Conservation (phyloP, 208 protist genomes). For the Crithidia bombi region DNA sequence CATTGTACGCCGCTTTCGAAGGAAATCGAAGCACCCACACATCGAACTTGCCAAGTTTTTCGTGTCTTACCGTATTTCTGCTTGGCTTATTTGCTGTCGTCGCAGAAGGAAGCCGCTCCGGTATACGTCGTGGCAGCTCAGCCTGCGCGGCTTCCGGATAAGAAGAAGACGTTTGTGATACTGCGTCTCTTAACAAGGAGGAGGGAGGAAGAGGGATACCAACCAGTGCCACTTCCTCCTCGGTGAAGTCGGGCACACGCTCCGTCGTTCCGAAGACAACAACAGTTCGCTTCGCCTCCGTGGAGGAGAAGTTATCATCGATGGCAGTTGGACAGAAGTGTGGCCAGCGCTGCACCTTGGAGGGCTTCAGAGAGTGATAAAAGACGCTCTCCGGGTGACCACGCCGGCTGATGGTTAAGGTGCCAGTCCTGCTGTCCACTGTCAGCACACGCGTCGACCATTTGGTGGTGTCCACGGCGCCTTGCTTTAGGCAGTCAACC, state of each 20-base stretch:
- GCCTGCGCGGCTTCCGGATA: too few relatives aligned
- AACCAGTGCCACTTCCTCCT: constrained; percentile 3
- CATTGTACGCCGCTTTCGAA: constrained; percentile 3
- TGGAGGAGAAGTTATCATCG: background rate
- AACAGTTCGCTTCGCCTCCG: background rate
- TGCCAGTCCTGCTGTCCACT: background rate
- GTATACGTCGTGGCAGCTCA: too few relatives aligned
- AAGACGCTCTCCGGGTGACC: background rate
- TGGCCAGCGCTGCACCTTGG: constrained; percentile 5
- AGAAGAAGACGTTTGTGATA: too few relatives aligned
- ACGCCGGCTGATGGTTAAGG: constrained; percentile 2
- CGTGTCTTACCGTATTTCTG: background rate
- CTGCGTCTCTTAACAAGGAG: too few relatives aligned
- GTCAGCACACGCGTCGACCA: constrained; percentile 5
- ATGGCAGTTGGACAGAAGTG: background rate
- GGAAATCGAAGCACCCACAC: constrained; percentile 4
- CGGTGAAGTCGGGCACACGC: background rate
- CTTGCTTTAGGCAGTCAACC: constrained; percentile 3
- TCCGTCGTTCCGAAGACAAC: background rate
- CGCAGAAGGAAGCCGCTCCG: too few relatives aligned
- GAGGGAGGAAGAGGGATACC: constrained; percentile 4
- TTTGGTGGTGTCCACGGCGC: background rate
- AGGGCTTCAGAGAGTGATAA: background rate
- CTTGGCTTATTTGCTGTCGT: too few relatives aligned
- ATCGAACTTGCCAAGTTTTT: background rate